Base-by-base conservation (phyloP, 495 filamentous ascomycete species). In the Bathelium albidoporum region DNA sequence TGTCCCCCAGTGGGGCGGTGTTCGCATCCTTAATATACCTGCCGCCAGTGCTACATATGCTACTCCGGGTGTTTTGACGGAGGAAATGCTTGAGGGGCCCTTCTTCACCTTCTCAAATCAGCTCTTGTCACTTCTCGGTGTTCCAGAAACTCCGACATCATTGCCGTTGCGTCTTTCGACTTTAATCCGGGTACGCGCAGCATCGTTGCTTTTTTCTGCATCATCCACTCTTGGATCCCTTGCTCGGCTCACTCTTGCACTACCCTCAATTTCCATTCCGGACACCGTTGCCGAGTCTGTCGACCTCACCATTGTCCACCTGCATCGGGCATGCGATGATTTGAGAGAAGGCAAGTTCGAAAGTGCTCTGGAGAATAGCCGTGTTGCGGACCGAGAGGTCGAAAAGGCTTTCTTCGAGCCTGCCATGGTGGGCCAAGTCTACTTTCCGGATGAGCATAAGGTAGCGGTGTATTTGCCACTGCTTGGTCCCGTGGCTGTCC, bases 401-500 rank as follows among this genome's bases (percentile, higher is more conserved):
- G 95, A 98, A 75, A 86, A 87, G 59, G 94, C 91, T 2, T 98
- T 98, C 74, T 98, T 98, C 69, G 95, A 98, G 78, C 96, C 95
- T 74, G 95, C 88, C 70, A 98, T 98, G 94, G 94, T 98, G 45
- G 94, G 94, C 0, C 94, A 97, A 76, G 86, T 97, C 65, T 97
- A 89, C 82, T 98, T 90, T 74, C 94, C 94, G 1, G 95, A 98
- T 70, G 94, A 98, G 75, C 94, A 98, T 71, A 98, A 97, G 75
- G 82, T 97, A n/a, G 95, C 94, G 0, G 94, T 98, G 14, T 98
- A 97, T 70, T 71, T 98, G 66, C 94, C 94, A 16, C 75, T 97
- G 16, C 75, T 98, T 59, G 94, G 95, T 1, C 94, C 95, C 1
- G 85, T 97, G 45, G 93, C 89, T 11, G 95, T 97, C 9, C 94